These are phyloP conservation scores for Aleurites moluccanus DNA, from an alignment of 441 rosid species.

Conservation along the genomic window DNA sequence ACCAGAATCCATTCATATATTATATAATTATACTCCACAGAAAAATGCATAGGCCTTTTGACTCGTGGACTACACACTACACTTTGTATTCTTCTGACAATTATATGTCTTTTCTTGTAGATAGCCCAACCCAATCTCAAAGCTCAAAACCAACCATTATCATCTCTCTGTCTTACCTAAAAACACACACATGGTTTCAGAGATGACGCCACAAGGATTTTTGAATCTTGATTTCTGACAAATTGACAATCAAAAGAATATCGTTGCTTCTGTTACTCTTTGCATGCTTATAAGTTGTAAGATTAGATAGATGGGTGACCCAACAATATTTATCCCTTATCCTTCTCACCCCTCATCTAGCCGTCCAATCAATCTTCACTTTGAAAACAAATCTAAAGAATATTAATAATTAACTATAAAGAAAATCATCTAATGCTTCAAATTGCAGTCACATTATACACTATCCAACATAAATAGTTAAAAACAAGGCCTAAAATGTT, in stretches of 20 bases:
- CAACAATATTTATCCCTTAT: neutral
- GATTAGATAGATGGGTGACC: conserved; percentile 32
- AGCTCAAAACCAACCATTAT: no score
- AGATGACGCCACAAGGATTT: conserved; percentile 36
- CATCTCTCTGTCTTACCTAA: neutral
- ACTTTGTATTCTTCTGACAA: no score
- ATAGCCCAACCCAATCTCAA: no score
- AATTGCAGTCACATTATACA: no score
- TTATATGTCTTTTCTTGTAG: no score
- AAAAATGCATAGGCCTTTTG: neutral
- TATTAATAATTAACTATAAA: no score
- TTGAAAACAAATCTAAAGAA: no score
- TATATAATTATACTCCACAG: neutral
- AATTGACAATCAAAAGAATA: neutral
- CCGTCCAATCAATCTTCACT: conserved; percentile 32
- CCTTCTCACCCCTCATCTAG: neutral
- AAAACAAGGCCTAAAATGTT: no score
- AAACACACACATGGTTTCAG: neutral
- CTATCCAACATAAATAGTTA: no score
- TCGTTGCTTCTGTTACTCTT: neutral
- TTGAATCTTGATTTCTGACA: no score
- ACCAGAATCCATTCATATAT: conserved; percentile 5
- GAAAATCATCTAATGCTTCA: no score
- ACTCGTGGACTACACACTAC: neutral
- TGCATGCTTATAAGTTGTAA: neutral